Conservation (phyloP, 176 grass and related monocot genomes). For the Rhynchospora breviuscula region DNA sequence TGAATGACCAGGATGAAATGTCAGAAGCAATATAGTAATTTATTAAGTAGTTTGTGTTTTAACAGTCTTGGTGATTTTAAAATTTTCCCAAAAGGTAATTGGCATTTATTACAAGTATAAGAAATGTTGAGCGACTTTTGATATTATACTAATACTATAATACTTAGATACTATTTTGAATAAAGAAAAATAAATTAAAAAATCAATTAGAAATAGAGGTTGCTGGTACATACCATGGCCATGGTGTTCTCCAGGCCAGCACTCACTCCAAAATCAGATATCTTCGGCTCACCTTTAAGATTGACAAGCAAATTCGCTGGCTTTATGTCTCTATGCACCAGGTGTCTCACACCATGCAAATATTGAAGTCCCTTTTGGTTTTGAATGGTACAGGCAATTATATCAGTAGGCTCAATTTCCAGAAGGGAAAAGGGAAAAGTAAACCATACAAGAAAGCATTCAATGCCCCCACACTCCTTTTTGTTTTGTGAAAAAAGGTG, state of each 20-base stretch:
- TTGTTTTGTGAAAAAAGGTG: too few species aligned
- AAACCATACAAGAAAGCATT: constrained; percentile 19
- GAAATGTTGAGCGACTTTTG: background rate
- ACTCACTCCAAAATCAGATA: constrained; percentile 91
- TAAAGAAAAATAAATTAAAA: constrained; percentile 5
- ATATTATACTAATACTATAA: background rate
- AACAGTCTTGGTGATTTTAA: background rate
- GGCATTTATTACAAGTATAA: background rate
- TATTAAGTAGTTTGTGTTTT: background rate
- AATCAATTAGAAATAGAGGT: constrained; percentile 9
- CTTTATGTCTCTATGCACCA: constrained; percentile 99
- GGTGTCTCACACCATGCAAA: constrained; percentile 78
- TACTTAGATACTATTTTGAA: constrained; percentile 21
- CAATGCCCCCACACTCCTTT: background rate
- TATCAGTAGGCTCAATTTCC: background rate
- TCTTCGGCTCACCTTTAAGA: constrained; percentile 80
- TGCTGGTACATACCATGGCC: constrained; percentile 69
- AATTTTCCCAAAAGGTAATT: background rate
- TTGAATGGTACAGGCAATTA: background rate
- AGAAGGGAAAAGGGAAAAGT: constrained; percentile 15
- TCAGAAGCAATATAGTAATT: too few species aligned
- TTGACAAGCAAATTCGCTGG: constrained; percentile 95
- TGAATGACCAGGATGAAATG: too few species aligned
- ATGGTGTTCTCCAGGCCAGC: constrained; percentile 88
- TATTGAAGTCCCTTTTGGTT: constrained; percentile 61